Conservation (phyloP, 1,284 basidiomycete species). For the Coniferiporia weirii region DNA sequence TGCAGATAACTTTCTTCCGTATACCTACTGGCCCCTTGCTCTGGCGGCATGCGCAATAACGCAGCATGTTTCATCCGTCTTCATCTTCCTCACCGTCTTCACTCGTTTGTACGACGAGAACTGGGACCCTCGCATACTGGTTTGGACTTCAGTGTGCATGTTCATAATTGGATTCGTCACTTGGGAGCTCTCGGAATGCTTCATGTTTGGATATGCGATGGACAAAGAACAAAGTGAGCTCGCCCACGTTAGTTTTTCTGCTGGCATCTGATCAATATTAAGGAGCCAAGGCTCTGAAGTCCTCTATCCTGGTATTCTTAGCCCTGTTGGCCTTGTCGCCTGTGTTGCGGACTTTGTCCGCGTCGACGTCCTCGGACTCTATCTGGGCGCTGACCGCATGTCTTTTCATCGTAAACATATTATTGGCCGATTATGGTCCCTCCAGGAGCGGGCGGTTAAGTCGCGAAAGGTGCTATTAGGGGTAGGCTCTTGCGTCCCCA, state of each 20-base stretch:
- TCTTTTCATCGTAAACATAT: constrained; percentile 58
- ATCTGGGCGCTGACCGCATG: constrained; percentile 87
- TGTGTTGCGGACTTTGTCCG: constrained; percentile 86
- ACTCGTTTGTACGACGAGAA: constrained; percentile 58
- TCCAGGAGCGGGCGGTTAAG: constrained; percentile 27
- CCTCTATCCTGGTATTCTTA: constrained; percentile 81
- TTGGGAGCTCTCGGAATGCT: constrained; percentile 55
- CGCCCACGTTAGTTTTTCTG: neutral
- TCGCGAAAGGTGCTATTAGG: constrained; percentile 34
- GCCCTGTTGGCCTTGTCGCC: constrained; percentile 88
- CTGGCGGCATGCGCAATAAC: constrained; percentile 72
- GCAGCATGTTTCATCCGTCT: constrained; percentile 80
- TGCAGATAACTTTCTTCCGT: constrained; percentile 70
- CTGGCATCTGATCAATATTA: constrained; percentile 2
- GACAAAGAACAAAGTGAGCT: constrained; percentile 15
- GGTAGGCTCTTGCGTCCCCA: constrained; percentile 3
- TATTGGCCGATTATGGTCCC: constrained; percentile 63
- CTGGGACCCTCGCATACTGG: constrained; percentile 64
- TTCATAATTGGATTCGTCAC: constrained; percentile 56
- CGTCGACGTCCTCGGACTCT: constrained; percentile 92
- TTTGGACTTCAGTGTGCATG: constrained; percentile 58
- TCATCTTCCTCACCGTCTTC: constrained; percentile 81
- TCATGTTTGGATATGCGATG: constrained; percentile 23
- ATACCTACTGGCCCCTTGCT: constrained; percentile 72
- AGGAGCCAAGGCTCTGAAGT: constrained; percentile 68